Evolutionary conservation across 2,329 filamentous ascomycete species (phyloP).

Genomic region (Colletotrichum aenigma): DNA sequence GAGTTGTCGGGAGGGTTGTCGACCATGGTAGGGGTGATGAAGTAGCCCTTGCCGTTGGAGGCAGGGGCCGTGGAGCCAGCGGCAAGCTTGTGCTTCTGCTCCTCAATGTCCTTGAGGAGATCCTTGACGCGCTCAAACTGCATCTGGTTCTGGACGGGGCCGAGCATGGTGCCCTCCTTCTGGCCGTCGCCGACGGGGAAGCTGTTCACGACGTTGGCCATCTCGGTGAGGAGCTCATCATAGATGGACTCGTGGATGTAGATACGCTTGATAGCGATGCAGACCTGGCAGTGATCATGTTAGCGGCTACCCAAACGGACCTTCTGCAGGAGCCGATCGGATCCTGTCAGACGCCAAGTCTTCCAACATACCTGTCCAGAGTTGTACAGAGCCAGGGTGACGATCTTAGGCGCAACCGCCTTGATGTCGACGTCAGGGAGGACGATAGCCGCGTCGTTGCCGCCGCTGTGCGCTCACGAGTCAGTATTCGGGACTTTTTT

Average conservation of each 20-base stretch:
- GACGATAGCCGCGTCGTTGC: constrained; percentile 66
- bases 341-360: background rate
- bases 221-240: constrained; percentile 27
- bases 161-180: constrained; percentile 34
- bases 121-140: constrained; percentile 55
- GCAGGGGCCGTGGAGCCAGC: constrained; percentile 36
- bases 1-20: constrained; percentile 63
- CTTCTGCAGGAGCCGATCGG: background rate
- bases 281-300: constrained; percentile 43
- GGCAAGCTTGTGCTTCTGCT: constrained; percentile 19
- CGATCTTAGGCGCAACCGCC: constrained; percentile 39
- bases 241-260: constrained; percentile 61
- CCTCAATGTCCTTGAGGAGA: constrained; percentile 16
- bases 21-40: constrained; percentile 63
- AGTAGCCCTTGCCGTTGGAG: constrained; percentile 50
- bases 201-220: constrained; percentile 15
- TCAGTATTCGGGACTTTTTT: background rate
- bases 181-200: constrained; percentile 16
- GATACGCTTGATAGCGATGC: constrained; percentile 56
- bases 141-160: constrained; percentile 68
- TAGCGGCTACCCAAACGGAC: background rate
- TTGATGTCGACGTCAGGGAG: constrained; percentile 60
- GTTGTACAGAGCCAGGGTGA: constrained; percentile 59
- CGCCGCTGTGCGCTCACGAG: constrained; percentile 38
- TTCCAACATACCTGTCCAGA: constrained; percentile 43